These are phyloP conservation scores for Graphiopsis chlorocephala DNA, from an alignment of 2,329 filamentous ascomycete genomes.

Conservation along the genomic window DNA sequence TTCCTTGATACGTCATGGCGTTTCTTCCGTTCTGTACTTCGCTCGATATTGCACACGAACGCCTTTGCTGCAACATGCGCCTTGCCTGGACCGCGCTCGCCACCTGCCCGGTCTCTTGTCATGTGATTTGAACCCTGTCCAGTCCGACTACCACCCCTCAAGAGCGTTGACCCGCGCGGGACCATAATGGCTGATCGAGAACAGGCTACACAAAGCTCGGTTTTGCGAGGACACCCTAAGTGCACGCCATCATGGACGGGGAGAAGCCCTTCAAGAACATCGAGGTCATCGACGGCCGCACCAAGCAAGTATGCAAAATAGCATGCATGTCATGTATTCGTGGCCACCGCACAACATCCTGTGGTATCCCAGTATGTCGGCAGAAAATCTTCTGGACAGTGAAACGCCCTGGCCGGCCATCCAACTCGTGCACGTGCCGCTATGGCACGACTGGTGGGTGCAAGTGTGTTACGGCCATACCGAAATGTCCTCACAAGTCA, in stretches of 20 bases:
- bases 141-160: constrained; percentile 5
- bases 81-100: neutral
- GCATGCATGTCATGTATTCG: constrained; percentile 38
- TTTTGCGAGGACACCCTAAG: neutral
- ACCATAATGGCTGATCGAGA: constrained; percentile 15
- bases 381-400: constrained; percentile 37
- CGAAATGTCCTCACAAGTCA: constrained; percentile 34
- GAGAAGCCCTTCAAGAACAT: constrained; percentile 37
- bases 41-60: constrained; percentile 8
- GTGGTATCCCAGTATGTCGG: constrained; percentile 35
- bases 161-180: neutral
- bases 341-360: constrained; percentile 35
- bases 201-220: constrained; percentile 15
- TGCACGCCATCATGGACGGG: constrained; percentile 22
- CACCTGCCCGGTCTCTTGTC: constrained; percentile 7
- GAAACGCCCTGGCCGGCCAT: constrained; percentile 34
- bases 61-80: neutral
- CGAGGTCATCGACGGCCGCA: constrained; percentile 33
- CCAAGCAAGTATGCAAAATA: constrained; percentile 33
- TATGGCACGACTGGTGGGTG: constrained; percentile 33
- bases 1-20: constrained; percentile 19
- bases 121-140: constrained; percentile 11
- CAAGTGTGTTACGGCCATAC: constrained; percentile 33
- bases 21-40: constrained; percentile 19
- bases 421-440: constrained; percentile 35